A percentile compares a stretch with the other conserved stretches of the same genome.
Conservation (phyloP, 179 eudicot genomes). For the Beta lomatogona region DNA sequence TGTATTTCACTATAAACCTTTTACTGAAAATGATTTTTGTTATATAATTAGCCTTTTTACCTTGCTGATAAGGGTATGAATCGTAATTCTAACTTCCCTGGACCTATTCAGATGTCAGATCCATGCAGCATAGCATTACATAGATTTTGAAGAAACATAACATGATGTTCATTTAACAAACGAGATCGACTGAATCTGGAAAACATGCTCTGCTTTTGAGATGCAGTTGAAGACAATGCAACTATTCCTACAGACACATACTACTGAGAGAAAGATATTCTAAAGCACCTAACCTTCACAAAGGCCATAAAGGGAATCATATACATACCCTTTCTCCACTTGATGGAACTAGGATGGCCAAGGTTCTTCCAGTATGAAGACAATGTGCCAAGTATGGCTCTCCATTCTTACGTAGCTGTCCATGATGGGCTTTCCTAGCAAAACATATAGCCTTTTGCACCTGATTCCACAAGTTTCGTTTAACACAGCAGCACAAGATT, state of each 20-base stretch:
- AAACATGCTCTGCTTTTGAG: neutral
- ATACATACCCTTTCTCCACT: constrained; percentile 67
- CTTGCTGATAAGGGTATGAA: neutral
- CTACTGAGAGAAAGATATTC: neutral
- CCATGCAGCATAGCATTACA: neutral
- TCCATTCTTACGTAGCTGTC: constrained; percentile 81
- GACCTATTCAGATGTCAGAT: neutral
- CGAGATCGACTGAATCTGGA: neutral
- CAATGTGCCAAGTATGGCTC: constrained; percentile 90
- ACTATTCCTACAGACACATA: neutral
- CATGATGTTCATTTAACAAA: neutral
- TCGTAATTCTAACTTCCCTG: neutral
- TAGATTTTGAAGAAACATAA: neutral
- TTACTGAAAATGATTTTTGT: neutral
- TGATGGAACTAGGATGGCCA: constrained; percentile 80
- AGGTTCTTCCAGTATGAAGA: constrained; percentile 77
- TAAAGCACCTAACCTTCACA: neutral
- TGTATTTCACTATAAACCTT: neutral
- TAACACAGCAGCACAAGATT: constrained; percentile 25
- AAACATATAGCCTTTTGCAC: constrained; percentile 89
- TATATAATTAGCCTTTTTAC: neutral
- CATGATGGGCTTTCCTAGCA: constrained; percentile 85
- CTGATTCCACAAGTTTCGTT: constrained; percentile 59
- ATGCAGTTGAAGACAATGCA: constrained; percentile 1
- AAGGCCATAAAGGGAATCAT: constrained; percentile 4